Percentiles rank a stretch among this genome's conserved stretches.
phyloP scores from a whole-genome alignment of 2,329 filamentous ascomycete genomes.

The Grosmannia penicillata region DNA sequence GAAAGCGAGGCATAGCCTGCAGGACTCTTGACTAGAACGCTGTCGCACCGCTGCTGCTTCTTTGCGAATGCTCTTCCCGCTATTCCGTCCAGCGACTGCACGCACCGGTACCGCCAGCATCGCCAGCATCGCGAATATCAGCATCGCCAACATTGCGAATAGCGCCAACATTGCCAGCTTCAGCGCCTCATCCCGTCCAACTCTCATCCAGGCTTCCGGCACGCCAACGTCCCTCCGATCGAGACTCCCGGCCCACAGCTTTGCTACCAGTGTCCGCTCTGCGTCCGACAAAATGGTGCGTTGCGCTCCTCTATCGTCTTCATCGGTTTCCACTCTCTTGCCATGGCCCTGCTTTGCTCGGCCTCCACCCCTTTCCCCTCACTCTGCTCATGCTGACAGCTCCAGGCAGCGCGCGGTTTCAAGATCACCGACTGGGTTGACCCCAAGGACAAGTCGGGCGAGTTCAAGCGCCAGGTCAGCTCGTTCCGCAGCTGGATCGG shows the following conservation, averaged over 20 bases:
- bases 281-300: too few species aligned
- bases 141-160: not conserved
- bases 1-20: not conserved
- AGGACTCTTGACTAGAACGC: not conserved
- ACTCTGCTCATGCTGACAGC: not conserved
- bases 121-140: not conserved
- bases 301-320: too few species aligned
- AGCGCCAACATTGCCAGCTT: too few species aligned
- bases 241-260: too few species aligned
- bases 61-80: constrained; percentile 3
- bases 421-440: constrained; percentile 73
- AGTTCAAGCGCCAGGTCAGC: constrained; percentile 82
- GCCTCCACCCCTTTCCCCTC: not conserved
- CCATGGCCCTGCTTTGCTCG: too few species aligned
- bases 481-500: constrained; percentile 65
- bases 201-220: too few species aligned
- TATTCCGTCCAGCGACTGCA: constrained; percentile 5
- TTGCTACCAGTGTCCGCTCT: not conserved
- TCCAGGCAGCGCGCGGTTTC: constrained; percentile 6
- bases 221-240: too few species aligned
- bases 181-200: too few species aligned
- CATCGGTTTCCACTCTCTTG: too few species aligned
- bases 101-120: constrained; percentile 1
- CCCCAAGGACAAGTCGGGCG: constrained; percentile 62
- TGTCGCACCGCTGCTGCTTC: not conserved